phyloP scores from a whole-genome alignment of 768 basidiomycete species.

The Sporobolomyces pararoseus region DNA sequence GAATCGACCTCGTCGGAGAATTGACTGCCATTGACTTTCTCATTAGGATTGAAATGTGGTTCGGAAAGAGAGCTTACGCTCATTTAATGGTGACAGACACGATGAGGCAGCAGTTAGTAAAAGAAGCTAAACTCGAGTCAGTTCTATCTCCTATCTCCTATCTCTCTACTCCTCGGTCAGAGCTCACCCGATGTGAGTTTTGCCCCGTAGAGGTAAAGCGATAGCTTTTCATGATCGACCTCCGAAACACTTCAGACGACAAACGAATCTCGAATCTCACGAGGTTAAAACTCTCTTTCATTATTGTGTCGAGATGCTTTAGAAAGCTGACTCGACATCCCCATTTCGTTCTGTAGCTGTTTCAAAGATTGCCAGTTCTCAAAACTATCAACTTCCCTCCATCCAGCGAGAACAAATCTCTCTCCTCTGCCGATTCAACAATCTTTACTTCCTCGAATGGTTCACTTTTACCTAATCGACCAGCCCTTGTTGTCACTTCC shows the following conservation, averaged over 20 bases:
- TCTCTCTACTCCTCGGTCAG: background rate
- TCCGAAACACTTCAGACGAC: constrained; percentile 72
- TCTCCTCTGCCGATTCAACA: constrained; percentile 53
- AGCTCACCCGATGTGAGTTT: too few species aligned
- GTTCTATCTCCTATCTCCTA: too few species aligned
- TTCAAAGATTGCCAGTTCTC: constrained; percentile 43
- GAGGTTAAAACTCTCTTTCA: constrained; percentile 55
- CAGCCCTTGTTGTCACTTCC: constrained; percentile 81
- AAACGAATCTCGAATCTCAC: constrained; percentile 67
- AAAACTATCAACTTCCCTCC: constrained; percentile 54
- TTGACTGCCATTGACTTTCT: too few species aligned
- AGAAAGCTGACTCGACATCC: too few species aligned
- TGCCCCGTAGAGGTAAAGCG: constrained; percentile 67
- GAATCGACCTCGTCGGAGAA: too few species aligned
- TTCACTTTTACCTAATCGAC: constrained; percentile 52
- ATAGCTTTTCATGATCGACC: constrained; percentile 84
- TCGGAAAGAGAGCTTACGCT: constrained; percentile 75
- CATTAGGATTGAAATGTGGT: constrained; percentile 79
- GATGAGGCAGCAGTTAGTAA: constrained; percentile 68
- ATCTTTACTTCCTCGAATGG: constrained; percentile 48
- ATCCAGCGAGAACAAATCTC: constrained; percentile 44
- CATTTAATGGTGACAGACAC: constrained; percentile 90
- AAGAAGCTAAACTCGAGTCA: constrained; percentile 73
- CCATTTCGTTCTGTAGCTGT: constrained; percentile 54
- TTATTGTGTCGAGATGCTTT: too few species aligned